These are phyloP conservation scores for Kodamaea restingae DNA, from an alignment of 805 yeast genomes.

Conservation along the genomic window DNA sequence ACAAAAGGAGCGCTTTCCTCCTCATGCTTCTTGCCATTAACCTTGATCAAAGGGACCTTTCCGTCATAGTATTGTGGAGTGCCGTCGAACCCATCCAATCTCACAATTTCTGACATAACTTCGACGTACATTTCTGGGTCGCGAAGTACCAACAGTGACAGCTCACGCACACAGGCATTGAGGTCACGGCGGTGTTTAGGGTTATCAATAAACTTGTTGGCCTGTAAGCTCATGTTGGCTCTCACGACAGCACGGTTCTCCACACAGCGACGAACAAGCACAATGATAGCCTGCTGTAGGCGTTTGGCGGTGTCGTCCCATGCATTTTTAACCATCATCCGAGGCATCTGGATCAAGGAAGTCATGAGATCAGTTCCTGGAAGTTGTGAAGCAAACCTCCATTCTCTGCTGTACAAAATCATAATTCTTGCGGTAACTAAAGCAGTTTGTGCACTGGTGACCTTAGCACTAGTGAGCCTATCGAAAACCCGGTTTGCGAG, in stretches of 20 bases:
- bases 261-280: slow-evolving; percentile 63
- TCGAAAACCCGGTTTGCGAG: slow-evolving; percentile 37
- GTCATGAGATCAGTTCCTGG: slow-evolving; percentile 40
- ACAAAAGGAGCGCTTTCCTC: slow-evolving; percentile 25
- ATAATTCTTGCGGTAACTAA: slow-evolving; percentile 52
- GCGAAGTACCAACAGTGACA: slow-evolving; percentile 44
- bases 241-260: slow-evolving; percentile 34
- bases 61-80: slow-evolving; percentile 7
- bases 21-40: slow-evolving; percentile 13
- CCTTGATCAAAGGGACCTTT: slow-evolving; percentile 10
- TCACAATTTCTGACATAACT: slow-evolving; percentile 36
- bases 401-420: slow-evolving; percentile 49
- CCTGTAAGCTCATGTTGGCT: slow-evolving; percentile 6
- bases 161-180: slow-evolving; percentile 45
- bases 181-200: slow-evolving; percentile 18
- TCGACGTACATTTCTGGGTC: slow-evolving; percentile 49
- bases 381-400: slow-evolving; percentile 36
- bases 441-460: slow-evolving; percentile 38
- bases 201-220: slow-evolving; percentile 7
- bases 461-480: slow-evolving; percentile 38
- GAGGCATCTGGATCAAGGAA: slow-evolving; percentile 46
- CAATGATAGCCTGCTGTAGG: slow-evolving; percentile 32
- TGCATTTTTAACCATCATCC: slow-evolving; percentile 19
- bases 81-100: slow-evolving; percentile 44
- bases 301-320: slow-evolving; percentile 3